Evolutionary conservation across 106 monocot genomes (phyloP).

Genomic region (Allium cepa): DNA sequence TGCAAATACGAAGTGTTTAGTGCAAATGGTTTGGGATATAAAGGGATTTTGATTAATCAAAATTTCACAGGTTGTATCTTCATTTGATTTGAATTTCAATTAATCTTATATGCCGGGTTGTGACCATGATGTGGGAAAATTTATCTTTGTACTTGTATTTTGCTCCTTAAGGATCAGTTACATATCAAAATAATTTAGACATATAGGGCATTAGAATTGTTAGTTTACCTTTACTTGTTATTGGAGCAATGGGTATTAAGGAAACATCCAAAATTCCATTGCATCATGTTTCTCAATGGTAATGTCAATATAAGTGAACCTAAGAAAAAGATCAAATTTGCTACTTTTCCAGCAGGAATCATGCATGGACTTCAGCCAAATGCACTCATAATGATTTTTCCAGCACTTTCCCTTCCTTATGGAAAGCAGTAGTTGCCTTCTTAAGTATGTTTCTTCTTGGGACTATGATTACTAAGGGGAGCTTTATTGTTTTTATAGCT

Average conservation of each 20-base stretch:
- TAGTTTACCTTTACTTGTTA: too few species aligned
- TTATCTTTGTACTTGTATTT: constrained; percentile 85
- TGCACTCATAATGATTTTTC: constrained; percentile 93
- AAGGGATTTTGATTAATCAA: too few species aligned
- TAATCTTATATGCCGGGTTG: too few species aligned
- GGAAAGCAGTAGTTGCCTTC: constrained; percentile 84
- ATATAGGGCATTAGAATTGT: too few species aligned
- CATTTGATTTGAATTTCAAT: too few species aligned
- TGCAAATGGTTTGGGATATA: too few species aligned
- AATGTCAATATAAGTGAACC: too few species aligned
- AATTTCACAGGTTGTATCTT: too few species aligned
- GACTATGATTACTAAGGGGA: constrained; percentile 86
- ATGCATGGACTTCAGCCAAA: constrained; percentile 93
- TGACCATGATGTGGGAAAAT: constrained; percentile 90
- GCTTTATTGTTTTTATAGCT: constrained; percentile 88
- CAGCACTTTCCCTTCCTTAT: constrained; percentile 84
- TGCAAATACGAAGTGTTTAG: too few species aligned
- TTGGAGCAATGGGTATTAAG: constrained; percentile 75
- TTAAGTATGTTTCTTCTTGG: constrained; percentile 90
- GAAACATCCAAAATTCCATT: constrained; percentile 49
- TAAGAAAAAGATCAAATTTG: constrained; percentile 93
- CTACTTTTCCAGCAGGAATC: constrained; percentile 89
- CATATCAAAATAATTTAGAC: too few species aligned
- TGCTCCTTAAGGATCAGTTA: too few species aligned
- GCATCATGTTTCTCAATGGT: constrained; percentile 29